Base-by-base conservation (phyloP, 2,329 filamentous ascomycete species). In the Fusarium acutatum region DNA sequence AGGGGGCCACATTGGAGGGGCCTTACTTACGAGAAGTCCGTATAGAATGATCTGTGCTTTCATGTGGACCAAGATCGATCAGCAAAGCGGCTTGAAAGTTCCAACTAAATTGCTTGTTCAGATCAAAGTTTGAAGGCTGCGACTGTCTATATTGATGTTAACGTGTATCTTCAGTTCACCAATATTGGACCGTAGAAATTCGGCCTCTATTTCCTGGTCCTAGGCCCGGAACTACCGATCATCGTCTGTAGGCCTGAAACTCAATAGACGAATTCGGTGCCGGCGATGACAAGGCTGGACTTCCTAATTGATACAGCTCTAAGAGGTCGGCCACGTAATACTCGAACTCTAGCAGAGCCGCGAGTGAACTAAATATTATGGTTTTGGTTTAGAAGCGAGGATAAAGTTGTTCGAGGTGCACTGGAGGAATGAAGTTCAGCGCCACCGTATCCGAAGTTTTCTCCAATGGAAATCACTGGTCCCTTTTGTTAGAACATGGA, bases 201-300 rank as follows among this genome's bases (percentile, higher is more conserved):
- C 46, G 47, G 40, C 35, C 35, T 49, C 41, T 40, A 28, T 37
- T 56, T 35, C 35, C 35, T 30, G 44, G 40, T 24, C 18, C 24
- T 46, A 24, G 24, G 17, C 15, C 30, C 43, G 56, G 69, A 37
- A 62, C 47, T 67, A n/a, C 67, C 61, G 68, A 61, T 38, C 60
- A 49, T 52, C 67, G 32, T 52, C 38, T 37, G 59, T 53, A 35
- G 24, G 44, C 53, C 56, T 43, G 53, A 61, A 73, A 53, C 47
- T 49, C 61, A 60, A 73, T 71, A 63, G 61, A 73, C 66, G 61
- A 72, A 50, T 54, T 73, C 62, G 71, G 71, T 71, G 64, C 46
- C 26, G 69, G 58, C 49, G 57, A 60, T 57, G 40, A 73, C 67
- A 65, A 71, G 61, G 37, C 66, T 65, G 43, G 69, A 52, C 35